These are phyloP conservation scores for Nakazawaea ambrosiae DNA, from an alignment of 805 yeast genomes.

Conservation along the genomic window DNA sequence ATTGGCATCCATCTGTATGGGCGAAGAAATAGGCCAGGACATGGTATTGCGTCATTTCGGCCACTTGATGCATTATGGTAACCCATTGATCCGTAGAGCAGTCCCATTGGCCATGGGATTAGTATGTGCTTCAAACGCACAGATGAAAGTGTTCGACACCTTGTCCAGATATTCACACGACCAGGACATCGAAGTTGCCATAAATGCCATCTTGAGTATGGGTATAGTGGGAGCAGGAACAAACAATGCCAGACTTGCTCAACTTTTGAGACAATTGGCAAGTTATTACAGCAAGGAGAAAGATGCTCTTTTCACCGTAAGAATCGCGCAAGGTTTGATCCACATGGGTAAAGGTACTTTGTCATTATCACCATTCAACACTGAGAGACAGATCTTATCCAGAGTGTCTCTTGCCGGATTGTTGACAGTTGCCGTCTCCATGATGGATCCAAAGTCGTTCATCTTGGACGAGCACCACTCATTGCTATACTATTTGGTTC, in stretches of 20 bases:
- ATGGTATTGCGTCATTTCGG: constrained; percentile 97
- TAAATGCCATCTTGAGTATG: constrained; percentile 93
- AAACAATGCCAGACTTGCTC: constrained; percentile 96
- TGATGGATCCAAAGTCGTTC: constrained; percentile 80
- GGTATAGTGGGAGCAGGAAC: constrained; percentile 99
- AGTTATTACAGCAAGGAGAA: constrained; percentile 87
- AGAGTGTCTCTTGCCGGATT: constrained; percentile 88
- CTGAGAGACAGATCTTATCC: constrained; percentile 80
- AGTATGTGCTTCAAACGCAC: constrained; percentile 88
- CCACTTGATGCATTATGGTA: constrained; percentile 97
- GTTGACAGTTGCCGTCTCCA: constrained; percentile 74
- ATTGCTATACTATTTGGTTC: constrained; percentile 76
- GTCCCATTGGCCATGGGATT: constrained; percentile 99
- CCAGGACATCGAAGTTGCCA: constrained; percentile 87
- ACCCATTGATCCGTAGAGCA: constrained; percentile 80
- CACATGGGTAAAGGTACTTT: constrained; percentile 96
- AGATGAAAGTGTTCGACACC: constrained; percentile 95
- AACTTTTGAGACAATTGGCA: constrained; percentile 89
- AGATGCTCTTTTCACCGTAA: constrained; percentile 84
- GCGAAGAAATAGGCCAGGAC: constrained; percentile 96
- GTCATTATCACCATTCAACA: constrained; percentile 81
- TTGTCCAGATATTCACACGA: constrained; percentile 95
- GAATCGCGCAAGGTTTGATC: constrained; percentile 91
- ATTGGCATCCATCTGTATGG: constrained; percentile 90
- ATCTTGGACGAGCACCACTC: constrained; percentile 63